phyloP scores from a whole-genome alignment of 1,284 basidiomycete genomes.

The Papiliotrema laurentii region DNA sequence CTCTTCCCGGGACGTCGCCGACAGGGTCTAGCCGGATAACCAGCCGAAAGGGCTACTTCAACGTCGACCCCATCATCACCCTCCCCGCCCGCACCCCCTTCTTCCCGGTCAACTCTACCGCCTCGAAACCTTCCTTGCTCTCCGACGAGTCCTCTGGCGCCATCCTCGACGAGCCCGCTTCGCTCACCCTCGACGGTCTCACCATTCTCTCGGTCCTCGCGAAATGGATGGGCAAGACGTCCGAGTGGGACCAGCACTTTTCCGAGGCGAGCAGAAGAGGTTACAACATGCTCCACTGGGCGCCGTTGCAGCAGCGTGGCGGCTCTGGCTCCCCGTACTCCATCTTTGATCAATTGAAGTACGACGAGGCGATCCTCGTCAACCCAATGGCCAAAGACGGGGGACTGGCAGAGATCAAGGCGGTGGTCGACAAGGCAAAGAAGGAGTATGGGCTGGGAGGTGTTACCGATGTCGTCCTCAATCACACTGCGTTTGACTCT shows the following conservation, averaged over 20 bases:
- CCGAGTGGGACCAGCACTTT: constrained; percentile 71
- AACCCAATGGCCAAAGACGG: constrained; percentile 55
- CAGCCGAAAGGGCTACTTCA: constrained; percentile 87
- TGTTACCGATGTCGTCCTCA: constrained; percentile 88
- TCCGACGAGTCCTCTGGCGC: constrained; percentile 52
- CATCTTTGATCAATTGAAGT: constrained; percentile 75
- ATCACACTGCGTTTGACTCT: constrained; percentile 90
- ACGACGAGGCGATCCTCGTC: constrained; percentile 69
- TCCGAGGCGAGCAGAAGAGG: constrained; percentile 77
- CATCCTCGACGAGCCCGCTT: constrained; percentile 47
- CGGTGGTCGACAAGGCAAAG: constrained; percentile 63
- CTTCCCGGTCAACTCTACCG: constrained; percentile 49
- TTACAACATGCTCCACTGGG: constrained; percentile 95
- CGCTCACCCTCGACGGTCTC: constrained; percentile 74
- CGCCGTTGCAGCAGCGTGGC: constrained; percentile 84
- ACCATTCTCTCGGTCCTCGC: constrained; percentile 83
- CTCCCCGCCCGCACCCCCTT: constrained; percentile 67
- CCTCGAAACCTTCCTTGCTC: constrained; percentile 37
- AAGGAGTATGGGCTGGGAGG: constrained; percentile 81
- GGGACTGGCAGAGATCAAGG: constrained; percentile 48
- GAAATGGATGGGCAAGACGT: constrained; percentile 90
- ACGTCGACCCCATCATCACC: constrained; percentile 82
- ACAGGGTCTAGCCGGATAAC: too few relatives aligned
- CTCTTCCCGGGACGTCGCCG: constrained; percentile 15
- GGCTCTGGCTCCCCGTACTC: constrained; percentile 86